Evolutionary conservation across 139 green algal genomes (phyloP).

Genomic region (Asterochloris sp.): DNA sequence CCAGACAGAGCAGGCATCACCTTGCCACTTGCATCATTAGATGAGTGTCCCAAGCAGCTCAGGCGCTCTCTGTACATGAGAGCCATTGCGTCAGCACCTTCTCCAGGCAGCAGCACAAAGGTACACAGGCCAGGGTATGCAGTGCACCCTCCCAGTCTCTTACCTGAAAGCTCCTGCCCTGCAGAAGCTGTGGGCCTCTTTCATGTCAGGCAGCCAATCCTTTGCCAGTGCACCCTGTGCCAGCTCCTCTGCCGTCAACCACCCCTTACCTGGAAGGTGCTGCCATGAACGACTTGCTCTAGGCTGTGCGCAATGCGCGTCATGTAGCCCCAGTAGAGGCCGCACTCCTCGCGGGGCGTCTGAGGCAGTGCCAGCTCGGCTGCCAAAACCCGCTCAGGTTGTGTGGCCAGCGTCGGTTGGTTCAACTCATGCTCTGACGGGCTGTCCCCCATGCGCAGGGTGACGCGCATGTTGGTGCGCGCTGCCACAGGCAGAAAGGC

Average conservation of each 20-base stretch:
- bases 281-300: slow-evolving; percentile 47
- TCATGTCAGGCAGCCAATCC: not conserved
- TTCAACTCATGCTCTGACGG: not conserved
- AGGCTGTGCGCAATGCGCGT: slow-evolving; percentile 69
- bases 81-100: not conserved
- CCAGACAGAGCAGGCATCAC: no score
- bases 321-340: slow-evolving; percentile 87
- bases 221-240: not conserved
- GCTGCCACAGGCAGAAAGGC: slow-evolving; percentile 35
- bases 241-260: not conserved
- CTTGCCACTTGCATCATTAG: no score
- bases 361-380: slow-evolving; percentile 40
- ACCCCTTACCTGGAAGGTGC: slow-evolving; percentile 33
- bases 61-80: no score
- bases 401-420: slow-evolving; percentile 1
- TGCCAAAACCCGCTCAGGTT: not conserved
- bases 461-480: slow-evolving; percentile 42
- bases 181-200: not conserved
- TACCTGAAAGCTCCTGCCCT: not conserved
- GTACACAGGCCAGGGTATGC: not conserved
- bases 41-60: no score
- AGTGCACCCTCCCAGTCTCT: not conserved
- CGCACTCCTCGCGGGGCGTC: slow-evolving; percentile 47
- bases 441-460: slow-evolving; percentile 52
- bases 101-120: not conserved